Base-by-base conservation (phyloP, 768 basidiomycete species). In the Podaxis sp. region DNA sequence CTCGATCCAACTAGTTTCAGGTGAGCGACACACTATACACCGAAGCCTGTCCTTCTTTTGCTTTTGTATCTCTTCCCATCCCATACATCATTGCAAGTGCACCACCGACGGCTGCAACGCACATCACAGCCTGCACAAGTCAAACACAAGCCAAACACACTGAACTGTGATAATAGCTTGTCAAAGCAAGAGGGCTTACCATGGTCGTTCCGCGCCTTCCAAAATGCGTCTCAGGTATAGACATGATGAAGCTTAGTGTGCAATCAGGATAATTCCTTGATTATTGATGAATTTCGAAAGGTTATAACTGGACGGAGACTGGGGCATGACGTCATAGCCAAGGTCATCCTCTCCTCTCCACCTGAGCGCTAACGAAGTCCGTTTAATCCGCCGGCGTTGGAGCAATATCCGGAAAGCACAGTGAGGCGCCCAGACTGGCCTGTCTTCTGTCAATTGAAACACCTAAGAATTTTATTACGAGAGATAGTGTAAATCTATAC, bases 61-160 rank as follows among this genome's bases (percentile, higher is more conserved):
- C 33, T 64, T 76, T 77, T 2, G 71, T 70, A 64, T 79, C 74
- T 57, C 56, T 65, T 0, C 73, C 68, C 66, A 74, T 66, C 4
- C 64, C 36, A 55, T 75, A 77, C 76, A 78, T 77, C 0, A 63
- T 70, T 22, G 70, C 73, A 12, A 77, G 56, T 2, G 73, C 64
- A n/a, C 66, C 67, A 2, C 63, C 65, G 8, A 77, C 72, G 0
- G 66, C 72, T 2, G 59, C 63, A 19, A 71, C 74, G 51, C 73
- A 71, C 13, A 71, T 71, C 15, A 74, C 61, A 12, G 73, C 77
- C 77, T 77, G 56, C 1, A 8, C 22, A 43, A 13, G 33, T 36
- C 29, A 50, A 27, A 40, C 8, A 38, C 37, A 22, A 40, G 19
- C 22, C 33, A 33, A 33, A 33, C 2, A 33, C 33, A 2, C 33